Conservation (phyloP, 2,329 filamentous ascomycete genomes). For the Cordyceps militaris region DNA sequence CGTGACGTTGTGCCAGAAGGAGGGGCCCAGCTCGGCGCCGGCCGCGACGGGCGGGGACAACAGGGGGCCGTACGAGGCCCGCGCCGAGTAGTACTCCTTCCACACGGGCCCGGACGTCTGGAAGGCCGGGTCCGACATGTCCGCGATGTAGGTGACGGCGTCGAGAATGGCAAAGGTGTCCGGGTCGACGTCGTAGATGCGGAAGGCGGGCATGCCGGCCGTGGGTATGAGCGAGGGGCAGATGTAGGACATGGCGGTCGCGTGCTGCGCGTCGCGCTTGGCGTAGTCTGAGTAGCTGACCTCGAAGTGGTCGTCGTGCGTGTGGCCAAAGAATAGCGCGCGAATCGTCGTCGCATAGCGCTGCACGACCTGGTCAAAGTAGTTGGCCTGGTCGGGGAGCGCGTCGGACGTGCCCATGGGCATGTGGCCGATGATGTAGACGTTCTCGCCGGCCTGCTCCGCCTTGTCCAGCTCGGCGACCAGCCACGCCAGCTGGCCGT, state of each 20-base stretch:
- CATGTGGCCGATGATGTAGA: constrained; percentile 54
- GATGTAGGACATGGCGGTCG: constrained; percentile 46
- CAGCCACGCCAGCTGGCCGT: constrained; percentile 47
- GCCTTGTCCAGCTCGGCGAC: constrained; percentile 45
- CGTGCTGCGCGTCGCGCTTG: constrained; percentile 34
- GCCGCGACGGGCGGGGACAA: constrained; percentile 34
- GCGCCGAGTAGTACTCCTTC: constrained; percentile 55
- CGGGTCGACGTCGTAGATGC: constrained; percentile 53
- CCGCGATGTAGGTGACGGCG: constrained; percentile 46
- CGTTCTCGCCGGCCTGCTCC: constrained; percentile 44
- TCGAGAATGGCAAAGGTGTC: constrained; percentile 50
- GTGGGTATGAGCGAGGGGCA: constrained; percentile 48
- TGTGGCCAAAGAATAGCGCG: constrained; percentile 51
- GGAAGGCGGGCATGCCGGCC: constrained; percentile 49
- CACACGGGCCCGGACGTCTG: constrained; percentile 40
- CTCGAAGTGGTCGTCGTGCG: constrained; percentile 50
- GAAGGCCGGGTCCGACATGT: constrained; percentile 39
- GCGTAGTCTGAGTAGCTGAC: constrained; percentile 45
- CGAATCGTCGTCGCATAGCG: constrained; percentile 48
- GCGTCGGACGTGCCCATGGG: constrained; percentile 43
- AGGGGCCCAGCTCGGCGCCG: constrained; percentile 41
- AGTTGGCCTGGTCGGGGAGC: constrained; percentile 45
- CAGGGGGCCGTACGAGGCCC: constrained; percentile 61
- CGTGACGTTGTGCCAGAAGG: constrained; percentile 54
- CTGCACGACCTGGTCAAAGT: constrained; percentile 47